These are phyloP conservation scores for Suillus fuscotomentosus DNA, from an alignment of 768 basidiomycete species.

Conservation along the genomic window DNA sequence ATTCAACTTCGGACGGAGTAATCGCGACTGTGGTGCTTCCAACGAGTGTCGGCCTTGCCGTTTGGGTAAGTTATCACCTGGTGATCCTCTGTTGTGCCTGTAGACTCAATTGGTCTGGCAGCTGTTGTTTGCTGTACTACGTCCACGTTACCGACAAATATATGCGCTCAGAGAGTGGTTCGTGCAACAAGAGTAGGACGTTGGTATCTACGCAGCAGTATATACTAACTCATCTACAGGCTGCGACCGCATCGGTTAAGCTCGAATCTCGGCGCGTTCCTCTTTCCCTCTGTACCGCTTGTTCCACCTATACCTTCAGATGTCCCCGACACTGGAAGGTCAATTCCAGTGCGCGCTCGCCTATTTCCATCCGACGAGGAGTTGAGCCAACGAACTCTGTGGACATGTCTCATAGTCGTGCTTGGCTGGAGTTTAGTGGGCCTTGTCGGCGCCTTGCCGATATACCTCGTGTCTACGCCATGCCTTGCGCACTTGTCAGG, in stretches of 20 bases:
- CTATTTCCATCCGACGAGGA: slow-evolving; percentile 76
- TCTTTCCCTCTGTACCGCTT: slow-evolving; percentile 68
- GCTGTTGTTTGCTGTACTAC: slow-evolving; percentile 65
- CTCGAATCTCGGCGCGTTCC: slow-evolving; percentile 60
- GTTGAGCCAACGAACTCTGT: slow-evolving; percentile 68
- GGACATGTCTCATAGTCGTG: slow-evolving; percentile 61
- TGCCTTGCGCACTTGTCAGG: slow-evolving; percentile 59
- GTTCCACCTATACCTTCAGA: slow-evolving; percentile 58
- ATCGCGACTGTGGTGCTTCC: slow-evolving; percentile 57
- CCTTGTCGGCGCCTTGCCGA: slow-evolving; percentile 67
- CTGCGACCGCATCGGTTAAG: slow-evolving; percentile 63
- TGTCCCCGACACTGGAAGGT: slow-evolving; percentile 53
- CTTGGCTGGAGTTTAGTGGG: slow-evolving; percentile 69
- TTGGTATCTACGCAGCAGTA: slow-evolving; percentile 11
- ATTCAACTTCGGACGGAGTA: slow-evolving; percentile 60
- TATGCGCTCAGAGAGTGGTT: slow-evolving; percentile 81
- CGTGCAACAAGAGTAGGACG: slow-evolving; percentile 59
- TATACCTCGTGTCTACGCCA: slow-evolving; percentile 68
- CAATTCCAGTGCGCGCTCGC: slow-evolving; percentile 46
- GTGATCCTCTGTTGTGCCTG: background rate
- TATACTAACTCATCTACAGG: slow-evolving; percentile 34
- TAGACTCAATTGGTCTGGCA: slow-evolving; percentile 22
- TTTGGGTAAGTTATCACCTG: slow-evolving; percentile 56
- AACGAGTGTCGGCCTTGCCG: slow-evolving; percentile 55
- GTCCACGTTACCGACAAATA: slow-evolving; percentile 69